These are phyloP conservation scores for Afroboletus lepidellus DNA, from an alignment of 1,284 basidiomycete genomes.

Conservation along the genomic window DNA sequence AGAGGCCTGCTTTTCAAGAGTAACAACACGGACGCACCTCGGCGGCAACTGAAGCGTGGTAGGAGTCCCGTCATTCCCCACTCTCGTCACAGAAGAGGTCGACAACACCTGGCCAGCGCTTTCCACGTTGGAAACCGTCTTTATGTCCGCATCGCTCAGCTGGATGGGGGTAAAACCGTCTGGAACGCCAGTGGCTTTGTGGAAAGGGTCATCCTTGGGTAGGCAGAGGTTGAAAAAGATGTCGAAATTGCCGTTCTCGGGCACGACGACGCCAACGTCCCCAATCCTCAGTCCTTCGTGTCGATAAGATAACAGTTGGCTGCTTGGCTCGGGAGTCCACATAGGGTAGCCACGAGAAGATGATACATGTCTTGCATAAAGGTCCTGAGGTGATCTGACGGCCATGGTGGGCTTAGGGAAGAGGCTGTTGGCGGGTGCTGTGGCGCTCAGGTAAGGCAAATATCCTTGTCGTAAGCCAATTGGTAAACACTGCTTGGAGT, in stretches of 20 bases:
- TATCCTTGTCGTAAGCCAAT: constrained; percentile 1
- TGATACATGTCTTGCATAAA: constrained; percentile 27
- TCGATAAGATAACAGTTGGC: constrained; percentile 22
- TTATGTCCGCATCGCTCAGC: constrained; percentile 18
- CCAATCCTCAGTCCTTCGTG: constrained; percentile 24
- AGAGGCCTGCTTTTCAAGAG: neutral
- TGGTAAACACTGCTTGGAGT: neutral
- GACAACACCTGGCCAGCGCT: constrained; percentile 14
- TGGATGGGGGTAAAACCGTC: constrained; percentile 18
- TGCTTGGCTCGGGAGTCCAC: constrained; percentile 31
- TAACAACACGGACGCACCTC: constrained; percentile 8
- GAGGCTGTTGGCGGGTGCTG: constrained; percentile 4
- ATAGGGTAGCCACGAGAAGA: constrained; percentile 35
- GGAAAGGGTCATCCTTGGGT: constrained; percentile 16
- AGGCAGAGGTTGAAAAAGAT: constrained; percentile 36
- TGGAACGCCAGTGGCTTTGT: constrained; percentile 21
- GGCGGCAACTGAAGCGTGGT: neutral
- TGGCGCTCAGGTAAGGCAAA: constrained; percentile 9
- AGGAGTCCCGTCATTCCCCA: neutral
- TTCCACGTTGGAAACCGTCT: constrained; percentile 9
- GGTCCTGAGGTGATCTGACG: constrained; percentile 24
- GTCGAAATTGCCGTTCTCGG: constrained; percentile 30
- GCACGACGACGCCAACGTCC: constrained; percentile 28
- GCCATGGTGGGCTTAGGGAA: constrained; percentile 12
- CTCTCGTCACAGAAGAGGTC: constrained; percentile 13